A percentile compares a stretch with the other conserved stretches of the same genome.
These are phyloP conservation scores for Warburgia ugandensis DNA, from an alignment of 164 flowering plant genomes.

Conservation along the genomic window DNA sequence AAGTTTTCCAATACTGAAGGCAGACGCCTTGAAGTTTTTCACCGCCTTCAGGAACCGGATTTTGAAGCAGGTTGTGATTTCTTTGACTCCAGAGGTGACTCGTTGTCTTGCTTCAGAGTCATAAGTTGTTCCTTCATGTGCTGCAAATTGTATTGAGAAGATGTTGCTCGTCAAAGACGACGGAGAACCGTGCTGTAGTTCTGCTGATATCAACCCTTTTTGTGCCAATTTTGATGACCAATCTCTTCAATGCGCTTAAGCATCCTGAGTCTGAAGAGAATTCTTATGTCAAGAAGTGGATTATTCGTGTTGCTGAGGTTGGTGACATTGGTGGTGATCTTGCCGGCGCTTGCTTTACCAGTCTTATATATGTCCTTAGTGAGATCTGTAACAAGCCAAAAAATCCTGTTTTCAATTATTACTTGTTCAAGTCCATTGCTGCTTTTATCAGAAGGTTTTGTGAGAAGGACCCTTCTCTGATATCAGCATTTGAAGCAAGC, in stretches of 20 bases:
- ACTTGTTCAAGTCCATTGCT: constrained; percentile 83
- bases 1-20: constrained; percentile 78
- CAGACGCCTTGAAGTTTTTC: constrained; percentile 85
- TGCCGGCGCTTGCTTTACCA: constrained; percentile 61
- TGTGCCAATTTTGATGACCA: constrained; percentile 50
- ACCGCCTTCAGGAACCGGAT: constrained; percentile 69
- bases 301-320: constrained; percentile 82
- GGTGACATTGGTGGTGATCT: constrained; percentile 61
- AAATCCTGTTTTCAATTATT: constrained; percentile 80
- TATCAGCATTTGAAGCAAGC: constrained; percentile 57
- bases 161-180: constrained; percentile 85
- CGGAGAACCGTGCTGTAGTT: constrained; percentile 46
- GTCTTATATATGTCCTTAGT: constrained; percentile 52
- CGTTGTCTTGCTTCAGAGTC: constrained; percentile 71
- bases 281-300: constrained; percentile 83
- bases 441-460: constrained; percentile 69
- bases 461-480: constrained; percentile 58
- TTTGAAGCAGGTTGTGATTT: constrained; percentile 43
- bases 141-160: constrained; percentile 91
- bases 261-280: constrained; percentile 90
- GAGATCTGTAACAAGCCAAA: constrained; percentile 84
- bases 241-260: constrained; percentile 65
- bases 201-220: constrained; percentile 57
- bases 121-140: constrained; percentile 93
- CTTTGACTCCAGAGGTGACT: constrained; percentile 58